Conservation (phyloP, 805 yeast genomes). For the Ogataea minuta region DNA sequence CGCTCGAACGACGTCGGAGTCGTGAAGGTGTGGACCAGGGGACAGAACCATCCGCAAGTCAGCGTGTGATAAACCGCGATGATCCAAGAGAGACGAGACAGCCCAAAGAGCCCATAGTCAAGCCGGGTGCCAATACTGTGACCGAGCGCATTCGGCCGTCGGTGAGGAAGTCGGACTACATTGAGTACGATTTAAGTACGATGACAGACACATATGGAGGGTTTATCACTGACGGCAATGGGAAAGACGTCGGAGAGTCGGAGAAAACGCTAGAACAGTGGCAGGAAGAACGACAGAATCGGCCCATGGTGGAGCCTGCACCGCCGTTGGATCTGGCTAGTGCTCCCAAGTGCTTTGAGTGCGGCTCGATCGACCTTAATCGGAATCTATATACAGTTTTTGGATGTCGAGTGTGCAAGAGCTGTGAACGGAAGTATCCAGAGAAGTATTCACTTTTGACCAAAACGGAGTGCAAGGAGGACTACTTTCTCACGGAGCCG, state of each 20-base stretch:
- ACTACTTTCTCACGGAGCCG: conserved; percentile 90
- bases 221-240: conserved; percentile 49
- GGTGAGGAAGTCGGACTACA: conserved; percentile 62
- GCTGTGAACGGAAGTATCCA: conserved; percentile 69
- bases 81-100: conserved; percentile 3
- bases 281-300: conserved; percentile 47
- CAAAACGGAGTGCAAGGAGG: conserved; percentile 92
- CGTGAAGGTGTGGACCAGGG: conserved; percentile 14
- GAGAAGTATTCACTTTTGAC: conserved; percentile 90
- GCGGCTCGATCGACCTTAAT: conserved; percentile 79
- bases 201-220: conserved; percentile 91
- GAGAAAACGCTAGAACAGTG: conserved; percentile 51
- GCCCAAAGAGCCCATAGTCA: neutral
- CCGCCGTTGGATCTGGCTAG: conserved; percentile 70
- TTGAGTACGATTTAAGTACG: conserved; percentile 85
- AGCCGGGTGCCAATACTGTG: conserved; percentile 1
- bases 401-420: conserved; percentile 71
- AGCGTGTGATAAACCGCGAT: conserved; percentile 5
- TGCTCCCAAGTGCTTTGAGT: conserved; percentile 83
- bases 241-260: conserved; percentile 20
- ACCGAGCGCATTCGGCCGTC: conserved; percentile 39
- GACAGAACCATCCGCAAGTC: conserved; percentile 25
- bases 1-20: conserved; percentile 38
- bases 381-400: conserved; percentile 68
- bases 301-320: conserved; percentile 50